Percentiles rank a stretch among this genome's conserved stretches.
phyloP scores from a whole-genome alignment of 352 stramenopile species.

The Pythium plurisporium region DNA sequence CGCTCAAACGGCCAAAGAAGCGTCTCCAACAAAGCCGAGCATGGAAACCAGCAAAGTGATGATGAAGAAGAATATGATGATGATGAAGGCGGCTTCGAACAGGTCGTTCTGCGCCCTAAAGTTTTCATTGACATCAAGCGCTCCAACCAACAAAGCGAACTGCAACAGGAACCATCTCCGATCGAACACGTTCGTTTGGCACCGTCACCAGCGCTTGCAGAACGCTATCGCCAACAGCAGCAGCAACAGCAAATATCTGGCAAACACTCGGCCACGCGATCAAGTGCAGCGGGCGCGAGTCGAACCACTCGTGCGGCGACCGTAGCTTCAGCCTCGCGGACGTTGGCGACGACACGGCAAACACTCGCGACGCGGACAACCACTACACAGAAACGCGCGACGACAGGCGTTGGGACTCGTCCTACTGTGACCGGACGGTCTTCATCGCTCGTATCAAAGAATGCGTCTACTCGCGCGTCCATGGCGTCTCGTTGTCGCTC shows the following conservation, averaged over 20 bases:
- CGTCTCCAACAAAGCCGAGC: background rate
- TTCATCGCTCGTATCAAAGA: background rate
- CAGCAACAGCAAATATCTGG: background rate
- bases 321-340: slow-evolving; percentile 11
- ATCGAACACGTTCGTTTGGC: slow-evolving; percentile 50
- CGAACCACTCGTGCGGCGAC: background rate
- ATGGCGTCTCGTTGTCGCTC: slow-evolving; percentile 3
- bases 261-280: background rate
- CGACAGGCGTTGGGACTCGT: background rate
- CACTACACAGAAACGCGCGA: background rate
- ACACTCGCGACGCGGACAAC: background rate
- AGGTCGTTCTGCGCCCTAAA: slow-evolving; percentile 31
- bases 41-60: background rate
- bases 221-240: slow-evolving; percentile 34
- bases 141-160: slow-evolving; percentile 17
- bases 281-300: background rate
- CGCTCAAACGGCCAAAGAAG: background rate
- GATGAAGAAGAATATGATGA: slow-evolving; percentile 11
- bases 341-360: slow-evolving; percentile 3
- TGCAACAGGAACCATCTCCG: slow-evolving; percentile 19
- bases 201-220: slow-evolving; percentile 36
- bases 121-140: slow-evolving; percentile 46
- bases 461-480: background rate
- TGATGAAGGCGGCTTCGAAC: slow-evolving; percentile 25
- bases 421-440: background rate